These are phyloP conservation scores for Blastocystis sp. DNA, from an alignment of 352 stramenopile species.

Conservation along the genomic window DNA sequence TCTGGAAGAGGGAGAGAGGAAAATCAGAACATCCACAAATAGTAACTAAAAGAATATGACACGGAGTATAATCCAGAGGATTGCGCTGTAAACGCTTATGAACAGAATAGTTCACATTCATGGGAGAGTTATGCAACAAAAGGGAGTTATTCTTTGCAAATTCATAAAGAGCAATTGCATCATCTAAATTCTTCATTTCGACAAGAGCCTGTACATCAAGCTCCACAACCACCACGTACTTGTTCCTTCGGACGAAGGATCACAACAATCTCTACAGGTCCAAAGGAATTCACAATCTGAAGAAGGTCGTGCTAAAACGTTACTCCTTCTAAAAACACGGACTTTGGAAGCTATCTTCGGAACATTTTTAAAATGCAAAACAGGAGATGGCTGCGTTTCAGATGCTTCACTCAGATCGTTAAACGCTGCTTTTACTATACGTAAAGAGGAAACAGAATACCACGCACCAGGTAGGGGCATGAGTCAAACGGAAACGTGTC, in stretches of 20 bases:
- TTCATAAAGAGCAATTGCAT: slow-evolving; percentile 3
- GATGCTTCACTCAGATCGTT: background rate
- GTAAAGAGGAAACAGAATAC: too few relatives aligned
- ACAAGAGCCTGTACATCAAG: slow-evolving; percentile 41
- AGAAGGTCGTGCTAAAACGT: slow-evolving; percentile 5
- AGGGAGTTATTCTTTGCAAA: background rate
- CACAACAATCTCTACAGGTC: slow-evolving; percentile 20
- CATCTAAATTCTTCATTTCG: slow-evolving; percentile 39
- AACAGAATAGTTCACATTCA: slow-evolving; percentile 54
- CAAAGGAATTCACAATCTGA: slow-evolving; percentile 37
- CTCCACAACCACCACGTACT: background rate
- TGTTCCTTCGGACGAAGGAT: slow-evolving; percentile 48
- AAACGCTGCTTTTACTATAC: too few relatives aligned
- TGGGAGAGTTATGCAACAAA: background rate
- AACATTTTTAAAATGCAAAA: slow-evolving; percentile 58
- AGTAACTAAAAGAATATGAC: slow-evolving; percentile 60
- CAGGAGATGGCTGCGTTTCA: slow-evolving; percentile 4
- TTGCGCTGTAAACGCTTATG: slow-evolving; percentile 55
- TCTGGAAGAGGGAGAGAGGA: slow-evolving; percentile 5
- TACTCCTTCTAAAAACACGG: background rate
- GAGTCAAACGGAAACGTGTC: too few relatives aligned
- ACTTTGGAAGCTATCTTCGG: slow-evolving; percentile 49
- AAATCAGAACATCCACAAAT: slow-evolving; percentile 53
- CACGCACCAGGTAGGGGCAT: too few relatives aligned
- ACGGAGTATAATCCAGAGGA: slow-evolving; percentile 51